phyloP scores from a whole-genome alignment of 106 monocot species.

The Apostasia ramifera region DNA sequence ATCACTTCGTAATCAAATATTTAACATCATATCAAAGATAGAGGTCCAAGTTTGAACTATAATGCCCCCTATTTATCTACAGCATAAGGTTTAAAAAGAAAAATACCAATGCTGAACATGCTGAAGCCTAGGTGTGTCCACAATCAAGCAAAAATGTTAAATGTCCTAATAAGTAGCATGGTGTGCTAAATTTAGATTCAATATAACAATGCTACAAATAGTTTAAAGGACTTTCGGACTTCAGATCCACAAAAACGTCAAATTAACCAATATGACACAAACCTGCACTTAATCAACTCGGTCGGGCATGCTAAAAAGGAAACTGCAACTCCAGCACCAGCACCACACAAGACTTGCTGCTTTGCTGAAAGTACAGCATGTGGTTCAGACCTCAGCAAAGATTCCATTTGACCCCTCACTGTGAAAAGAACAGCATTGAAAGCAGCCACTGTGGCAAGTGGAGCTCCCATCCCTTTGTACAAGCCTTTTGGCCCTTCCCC shows the following conservation, averaged over 20 bases:
- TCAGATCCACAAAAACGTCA: background rate
- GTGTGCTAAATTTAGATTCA: too few species aligned
- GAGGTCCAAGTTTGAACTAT: too few species aligned
- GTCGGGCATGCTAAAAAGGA: constrained; percentile 63
- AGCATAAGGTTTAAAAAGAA: too few species aligned
- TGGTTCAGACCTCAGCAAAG: constrained; percentile 40
- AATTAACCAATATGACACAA: background rate
- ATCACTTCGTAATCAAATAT: too few species aligned
- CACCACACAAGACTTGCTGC: constrained; percentile 44
- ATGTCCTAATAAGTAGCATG: too few species aligned
- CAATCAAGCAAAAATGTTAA: too few species aligned
- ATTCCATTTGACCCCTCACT: constrained; percentile 49
- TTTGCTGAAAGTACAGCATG: constrained; percentile 27
- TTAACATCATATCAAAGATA: too few species aligned
- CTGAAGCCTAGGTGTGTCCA: too few species aligned
- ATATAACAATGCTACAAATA: too few species aligned
- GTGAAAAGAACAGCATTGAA: constrained; percentile 58
- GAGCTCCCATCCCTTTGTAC: constrained; percentile 60
- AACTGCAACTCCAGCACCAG: constrained; percentile 54
- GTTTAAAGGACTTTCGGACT: too few species aligned
- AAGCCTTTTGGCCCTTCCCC: constrained; percentile 38
- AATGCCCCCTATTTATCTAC: too few species aligned
- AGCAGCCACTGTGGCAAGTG: constrained; percentile 51
- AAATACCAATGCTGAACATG: too few species aligned
- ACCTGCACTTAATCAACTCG: constrained; percentile 58